Base-by-base conservation (phyloP, 169 alveolate genomes). In the Plasmodium knowlesi region DNA sequence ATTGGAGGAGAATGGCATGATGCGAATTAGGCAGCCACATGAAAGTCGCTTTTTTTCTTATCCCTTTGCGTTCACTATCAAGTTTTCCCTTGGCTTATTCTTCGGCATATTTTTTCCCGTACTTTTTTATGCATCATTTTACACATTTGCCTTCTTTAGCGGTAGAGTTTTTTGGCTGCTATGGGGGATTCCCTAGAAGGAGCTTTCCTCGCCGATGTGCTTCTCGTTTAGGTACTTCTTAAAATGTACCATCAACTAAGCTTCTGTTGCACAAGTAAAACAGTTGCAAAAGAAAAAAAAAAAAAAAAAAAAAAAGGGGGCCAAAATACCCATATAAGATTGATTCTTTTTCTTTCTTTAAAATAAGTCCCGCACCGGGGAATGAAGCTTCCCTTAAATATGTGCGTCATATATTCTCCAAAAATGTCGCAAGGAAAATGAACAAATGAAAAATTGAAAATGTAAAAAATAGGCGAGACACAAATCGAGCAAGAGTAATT, bases 11-110 rank as follows among this genome's bases (percentile, higher is more conserved):
- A 19, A 25, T 25, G n/a, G 76, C 76, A 67, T 67, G 76, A 67
- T 67, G 76, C 76, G 76, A 67, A 67, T 67, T 67, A 25, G 76
- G 37, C 41, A 67, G 76, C 76, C 76, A 67, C 76, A 67, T 67
- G 39, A 67, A 67, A 67, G 37, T 67, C 14, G 76, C n/a, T 16
- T 67, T 67, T 67, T 67, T 67, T 37, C 37, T 67, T 67, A 8
- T 67, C 37, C 76, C 76, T 67, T 67, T 2, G 8, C 76, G 22
- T 4, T 50, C 16, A 16, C 61, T 50, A 50, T 8, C 61, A 50
- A 6, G 22, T 14, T 50, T 50, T 14, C 8, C 61, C 61, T 50
- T 12, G 25, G 61, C 22, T 12, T 14, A 50, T 46, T 46, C 12
- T 46, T 46, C 12, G 19, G 57, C 57, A 46, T 12, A 12, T 50